Conservation (phyloP, 2,329 filamentous ascomycete genomes). For the Diplodia corticola region DNA sequence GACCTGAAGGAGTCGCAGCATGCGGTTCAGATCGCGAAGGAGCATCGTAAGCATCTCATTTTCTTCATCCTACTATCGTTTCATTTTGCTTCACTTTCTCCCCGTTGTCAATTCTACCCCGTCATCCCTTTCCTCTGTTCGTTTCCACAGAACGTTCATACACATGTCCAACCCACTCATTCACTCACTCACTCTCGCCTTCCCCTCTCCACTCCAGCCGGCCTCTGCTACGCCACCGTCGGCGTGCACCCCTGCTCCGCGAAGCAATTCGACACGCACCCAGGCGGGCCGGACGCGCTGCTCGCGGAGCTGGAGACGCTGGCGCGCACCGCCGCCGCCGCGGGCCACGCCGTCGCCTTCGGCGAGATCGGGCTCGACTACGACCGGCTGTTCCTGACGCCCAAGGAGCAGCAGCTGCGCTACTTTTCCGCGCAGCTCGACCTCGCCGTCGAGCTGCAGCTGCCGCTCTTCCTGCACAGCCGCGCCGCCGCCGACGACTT, state of each 20-base stretch:
- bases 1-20: conserved; percentile 76
- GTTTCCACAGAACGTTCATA: too few relatives aligned
- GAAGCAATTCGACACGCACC: conserved; percentile 67
- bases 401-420: conserved; percentile 75
- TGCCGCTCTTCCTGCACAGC: conserved; percentile 91
- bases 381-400: conserved; percentile 81
- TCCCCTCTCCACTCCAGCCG: conserved; percentile 54
- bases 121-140: background rate
- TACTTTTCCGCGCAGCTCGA: conserved; percentile 83
- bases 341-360: conserved; percentile 71
- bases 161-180: too few relatives aligned
- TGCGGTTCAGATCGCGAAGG: conserved; percentile 70
- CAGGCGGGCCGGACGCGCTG: conserved; percentile 54
- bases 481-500: conserved; percentile 86
- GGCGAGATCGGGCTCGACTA: conserved; percentile 97
- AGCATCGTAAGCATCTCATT: conserved; percentile 63
- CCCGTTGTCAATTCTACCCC: background rate
- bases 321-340: conserved; percentile 53
- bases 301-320: conserved; percentile 64
- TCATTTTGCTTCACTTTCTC: background rate
- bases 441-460: conserved; percentile 71
- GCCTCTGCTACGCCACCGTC: conserved; percentile 82
- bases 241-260: conserved; percentile 93
- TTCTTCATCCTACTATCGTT: background rate
- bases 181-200: background rate